Evolutionary conservation across 2,329 filamentous ascomycete genomes (phyloP), one percentile per base, ranked within the genome.

Genomic region (Talaromyces sp.): DNA sequence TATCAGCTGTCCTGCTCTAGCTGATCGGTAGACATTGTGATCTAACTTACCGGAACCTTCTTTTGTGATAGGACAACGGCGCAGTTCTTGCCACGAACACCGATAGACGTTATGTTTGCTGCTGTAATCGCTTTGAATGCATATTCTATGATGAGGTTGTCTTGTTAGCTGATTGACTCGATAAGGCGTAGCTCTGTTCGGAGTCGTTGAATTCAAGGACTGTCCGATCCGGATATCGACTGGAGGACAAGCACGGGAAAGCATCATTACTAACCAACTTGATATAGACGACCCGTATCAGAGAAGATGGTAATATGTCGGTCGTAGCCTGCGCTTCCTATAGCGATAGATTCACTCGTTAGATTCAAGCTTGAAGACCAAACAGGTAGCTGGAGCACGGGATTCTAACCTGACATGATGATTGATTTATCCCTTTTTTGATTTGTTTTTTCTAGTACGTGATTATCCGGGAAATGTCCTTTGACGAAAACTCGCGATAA

Each of bases 221-320:
- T 25, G 19, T 56, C 52, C 31, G 31, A 9, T 22, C 13, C 31
- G 52, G 52, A 56, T 11, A 37, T 56, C 52, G 47, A 54, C 49
- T 22, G 43, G 31, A 33, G 5, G 22, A 27, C 39, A 41, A 22
- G 35, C 52, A 37, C 19, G 17, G 37, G 15, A 11, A 25, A 33
- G 63, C 22, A 45, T 64, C 31, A 43, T 67, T 62, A 87, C 93
- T 76, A 87, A 98, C 95, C 95, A 81, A 99, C 95, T 97, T 99
- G 95, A 81, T 98, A 99, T 79, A 99, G 85, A 79, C 95, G 89
- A 76, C 95, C 95, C 83, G 97, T 93, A 81, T 99, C 95, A 68
- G 95, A 97, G 85, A 99, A 99, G 86, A 99, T 98, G 78, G 95
- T 99, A 76, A 99, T 99, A 83, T 99, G 95, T 85, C 95, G 89